Evolutionary conservation across 371 early-diverging fungal species (phyloP).

Genomic region (Globomyces sp.): DNA sequence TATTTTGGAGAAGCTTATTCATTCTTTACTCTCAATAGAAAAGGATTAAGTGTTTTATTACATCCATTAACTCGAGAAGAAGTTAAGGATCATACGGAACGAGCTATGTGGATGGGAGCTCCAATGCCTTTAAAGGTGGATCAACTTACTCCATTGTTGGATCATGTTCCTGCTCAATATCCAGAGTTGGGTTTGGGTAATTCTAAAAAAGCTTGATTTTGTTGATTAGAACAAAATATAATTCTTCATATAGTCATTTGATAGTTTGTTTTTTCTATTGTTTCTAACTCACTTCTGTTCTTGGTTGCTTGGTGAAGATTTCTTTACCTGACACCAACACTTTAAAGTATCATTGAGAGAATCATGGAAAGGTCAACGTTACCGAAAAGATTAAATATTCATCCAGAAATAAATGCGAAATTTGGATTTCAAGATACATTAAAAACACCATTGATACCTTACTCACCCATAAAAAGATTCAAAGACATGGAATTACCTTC

Average conservation of each 20-base stretch:
- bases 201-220: background rate
- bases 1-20: conserved; percentile 50
- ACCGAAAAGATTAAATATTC: too few relatives aligned
- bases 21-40: conserved; percentile 48
- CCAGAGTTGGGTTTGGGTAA: conserved; percentile 55
- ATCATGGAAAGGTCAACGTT: too few relatives aligned
- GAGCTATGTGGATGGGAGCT: conserved; percentile 53
- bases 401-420: background rate
- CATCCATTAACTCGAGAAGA: conserved; percentile 54
- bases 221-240: too few relatives aligned
- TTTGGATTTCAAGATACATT: conserved; percentile 7
- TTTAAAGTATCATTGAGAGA: too few relatives aligned
- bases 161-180: conserved; percentile 48
- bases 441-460: background rate
- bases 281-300: too few relatives aligned
- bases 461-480: background rate
- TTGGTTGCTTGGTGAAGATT: too few relatives aligned
- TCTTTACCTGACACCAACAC: too few relatives aligned
- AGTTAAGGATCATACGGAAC: conserved; percentile 48
- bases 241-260: too few relatives aligned
- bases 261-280: too few relatives aligned
- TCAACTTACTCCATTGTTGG: conserved; percentile 25
- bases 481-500: background rate
- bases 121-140: conserved; percentile 47
- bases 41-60: conserved; percentile 44